phyloP scores from a whole-genome alignment of 1,139 yeast species.

The Williopsis jadinii region DNA sequence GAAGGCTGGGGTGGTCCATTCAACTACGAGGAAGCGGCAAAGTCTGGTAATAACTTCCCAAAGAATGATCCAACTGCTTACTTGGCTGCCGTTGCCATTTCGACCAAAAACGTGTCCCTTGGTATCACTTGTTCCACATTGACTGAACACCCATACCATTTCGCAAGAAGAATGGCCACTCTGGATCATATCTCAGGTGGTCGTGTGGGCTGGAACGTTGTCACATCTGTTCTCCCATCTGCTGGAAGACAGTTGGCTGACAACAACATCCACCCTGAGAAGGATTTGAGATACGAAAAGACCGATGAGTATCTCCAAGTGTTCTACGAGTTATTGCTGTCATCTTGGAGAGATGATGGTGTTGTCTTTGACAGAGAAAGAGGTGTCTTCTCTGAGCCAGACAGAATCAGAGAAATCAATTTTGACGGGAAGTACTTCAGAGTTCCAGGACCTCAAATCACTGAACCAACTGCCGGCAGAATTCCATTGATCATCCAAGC shows the following conservation, averaged over 20 bases:
- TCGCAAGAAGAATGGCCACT: conserved; percentile 37
- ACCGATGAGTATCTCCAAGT: conserved; percentile 39
- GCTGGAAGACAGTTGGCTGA: conserved; percentile 35
- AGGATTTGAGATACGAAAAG: conserved; percentile 34
- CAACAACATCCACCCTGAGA: conserved; percentile 32
- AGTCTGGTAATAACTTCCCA: conserved; percentile 37
- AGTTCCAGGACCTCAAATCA: conserved; percentile 39
- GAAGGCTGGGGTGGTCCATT: conserved; percentile 26
- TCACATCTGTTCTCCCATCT: conserved; percentile 35
- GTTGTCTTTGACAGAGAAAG: conserved; percentile 28
- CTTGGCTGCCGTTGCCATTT: conserved; percentile 33
- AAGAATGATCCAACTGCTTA: conserved; percentile 36
- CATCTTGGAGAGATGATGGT: conserved; percentile 43
- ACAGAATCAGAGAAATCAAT: conserved; percentile 34
- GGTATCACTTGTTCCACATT: conserved; percentile 40
- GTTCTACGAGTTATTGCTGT: conserved; percentile 32
- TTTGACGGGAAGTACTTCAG: conserved; percentile 33
- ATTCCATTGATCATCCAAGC: conserved; percentile 41
- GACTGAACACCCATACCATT: conserved; percentile 39
- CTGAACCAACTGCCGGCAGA: conserved; percentile 38
- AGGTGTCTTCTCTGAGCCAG: conserved; percentile 34
- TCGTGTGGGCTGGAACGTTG: conserved; percentile 40
- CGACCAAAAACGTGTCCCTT: conserved; percentile 33
- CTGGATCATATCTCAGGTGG: conserved; percentile 38
- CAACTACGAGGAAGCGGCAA: conserved; percentile 33